Conservation (phyloP, 176 grass and related monocot genomes). For the Elaeis guineensis region DNA sequence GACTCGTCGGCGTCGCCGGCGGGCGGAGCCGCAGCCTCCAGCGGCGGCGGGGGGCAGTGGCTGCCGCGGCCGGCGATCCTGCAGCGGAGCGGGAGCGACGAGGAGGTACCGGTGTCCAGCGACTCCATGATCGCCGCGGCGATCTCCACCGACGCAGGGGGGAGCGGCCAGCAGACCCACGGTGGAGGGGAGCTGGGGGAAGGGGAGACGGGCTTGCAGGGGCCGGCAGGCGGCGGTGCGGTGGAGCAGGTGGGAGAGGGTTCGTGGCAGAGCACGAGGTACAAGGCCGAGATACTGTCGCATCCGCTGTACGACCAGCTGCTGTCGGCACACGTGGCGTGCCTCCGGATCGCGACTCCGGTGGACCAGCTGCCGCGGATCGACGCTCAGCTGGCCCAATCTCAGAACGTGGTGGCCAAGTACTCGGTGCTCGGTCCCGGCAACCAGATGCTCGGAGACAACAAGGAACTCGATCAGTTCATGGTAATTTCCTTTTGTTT, state of each 20-base stretch:
- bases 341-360: conserved; percentile 50
- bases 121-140: background rate
- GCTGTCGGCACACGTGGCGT: conserved; percentile 54
- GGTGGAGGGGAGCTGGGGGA: conserved; percentile 9
- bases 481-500: conserved; percentile 31
- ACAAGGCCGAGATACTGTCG: conserved; percentile 44
- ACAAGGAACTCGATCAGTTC: conserved; percentile 61
- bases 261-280: conserved; percentile 31
- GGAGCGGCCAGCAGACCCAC: conserved; percentile 16
- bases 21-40: background rate
- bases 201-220: conserved; percentile 4
- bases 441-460: conserved; percentile 28
- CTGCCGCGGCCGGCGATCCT: background rate
- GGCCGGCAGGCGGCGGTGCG: background rate
- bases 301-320: conserved; percentile 70
- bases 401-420: conserved; percentile 37
- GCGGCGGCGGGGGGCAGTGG: conserved; percentile 13
- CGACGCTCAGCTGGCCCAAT: conserved; percentile 56
- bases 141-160: background rate
- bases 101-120: conserved; percentile 17
- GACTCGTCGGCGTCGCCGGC: conserved; percentile 35
- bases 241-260: conserved; percentile 14
- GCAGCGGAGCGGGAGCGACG: background rate
- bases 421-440: conserved; percentile 39
- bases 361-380: conserved; percentile 64